Base-by-base conservation (phyloP, 1,139 yeast genomes). In the Yamadazyma atmosphaerica region DNA sequence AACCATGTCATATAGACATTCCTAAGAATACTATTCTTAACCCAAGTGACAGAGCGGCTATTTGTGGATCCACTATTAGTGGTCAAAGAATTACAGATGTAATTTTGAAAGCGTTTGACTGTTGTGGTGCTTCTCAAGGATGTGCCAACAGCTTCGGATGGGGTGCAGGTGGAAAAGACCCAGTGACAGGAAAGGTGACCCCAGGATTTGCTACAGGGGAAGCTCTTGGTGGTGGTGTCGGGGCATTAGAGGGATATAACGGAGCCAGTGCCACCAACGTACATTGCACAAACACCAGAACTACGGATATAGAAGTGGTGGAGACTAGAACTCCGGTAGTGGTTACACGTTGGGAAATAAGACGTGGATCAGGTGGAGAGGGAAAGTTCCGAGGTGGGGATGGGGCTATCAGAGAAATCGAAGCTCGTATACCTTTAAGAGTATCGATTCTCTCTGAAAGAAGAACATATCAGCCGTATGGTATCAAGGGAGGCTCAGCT, bases 21-120 rank as follows among this genome's bases (percentile, higher is more conserved):
- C 73, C 74, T 1, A 58, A 61, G 34, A 54, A 58, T 37, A 56
- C 64, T 10, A 43, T 69, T 33, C 45, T 70, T 18, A 60, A 63
- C 24, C 76, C 76, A 15, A 63, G 61, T 33, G 59, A 61, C 19
- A 63, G 57, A 29, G 68, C 70, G 41, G 74, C 75, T 23, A 73
- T 68, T 24, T 68, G 63, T 48, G 75, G 71, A 39, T 74, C 74
- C 38, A 70, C 69, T 45, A 73, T 68, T 38, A 69, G 74, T 1
- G 66, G 75, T 4, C 76, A 70, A 44, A 58, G 73, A 49, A 55
- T 66, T 32, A 67, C 74, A 0, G 56, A 68, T 58, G 66, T 41
- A 5, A 40, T 40, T 17, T 33, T 40, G 21, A 40, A 40, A 17
- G 43, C 43, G 11, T 40, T 24, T 23, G 35, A 38, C 15, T 14